Evolutionary conservation across 345 rosid species (phyloP).

Genomic region (Bretschneidera sinensis): DNA sequence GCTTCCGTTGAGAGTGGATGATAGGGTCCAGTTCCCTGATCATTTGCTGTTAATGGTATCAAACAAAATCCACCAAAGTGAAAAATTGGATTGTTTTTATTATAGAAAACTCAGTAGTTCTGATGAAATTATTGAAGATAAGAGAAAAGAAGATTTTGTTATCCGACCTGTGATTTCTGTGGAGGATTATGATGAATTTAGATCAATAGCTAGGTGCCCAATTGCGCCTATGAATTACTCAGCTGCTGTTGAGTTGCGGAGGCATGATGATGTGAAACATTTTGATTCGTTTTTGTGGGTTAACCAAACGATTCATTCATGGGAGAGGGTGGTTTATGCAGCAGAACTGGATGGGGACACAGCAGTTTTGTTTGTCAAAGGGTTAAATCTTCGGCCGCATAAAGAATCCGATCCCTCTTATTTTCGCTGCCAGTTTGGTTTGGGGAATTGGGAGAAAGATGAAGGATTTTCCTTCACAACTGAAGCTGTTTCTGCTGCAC

Average conservation of each 20-base stretch:
- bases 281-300: constrained; percentile 15
- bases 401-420: constrained; percentile 53
- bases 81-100: constrained; percentile 60
- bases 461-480: constrained; percentile 42
- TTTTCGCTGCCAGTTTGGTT: constrained; percentile 68
- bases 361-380: constrained; percentile 77
- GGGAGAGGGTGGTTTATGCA: constrained; percentile 74
- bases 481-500: constrained; percentile 71
- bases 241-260: constrained; percentile 49
- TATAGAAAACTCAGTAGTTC: constrained; percentile 11
- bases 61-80: constrained; percentile 18
- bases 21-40: constrained; percentile 74
- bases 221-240: constrained; percentile 60
- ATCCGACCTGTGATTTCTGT: constrained; percentile 39
- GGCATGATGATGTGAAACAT: constrained; percentile 30
- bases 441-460: constrained; percentile 35
- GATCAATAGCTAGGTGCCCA: constrained; percentile 70
- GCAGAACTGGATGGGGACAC: constrained; percentile 63
- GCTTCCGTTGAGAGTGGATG: constrained; percentile 39
- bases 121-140: constrained; percentile 4
- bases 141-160: constrained; percentile 16
- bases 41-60: constrained; percentile 63
- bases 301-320: constrained; percentile 46
- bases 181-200: constrained; percentile 47
- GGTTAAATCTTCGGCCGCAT: constrained; percentile 84